phyloP scores from a whole-genome alignment of 257 asterid genomes.

The Fraxinus anomala region DNA sequence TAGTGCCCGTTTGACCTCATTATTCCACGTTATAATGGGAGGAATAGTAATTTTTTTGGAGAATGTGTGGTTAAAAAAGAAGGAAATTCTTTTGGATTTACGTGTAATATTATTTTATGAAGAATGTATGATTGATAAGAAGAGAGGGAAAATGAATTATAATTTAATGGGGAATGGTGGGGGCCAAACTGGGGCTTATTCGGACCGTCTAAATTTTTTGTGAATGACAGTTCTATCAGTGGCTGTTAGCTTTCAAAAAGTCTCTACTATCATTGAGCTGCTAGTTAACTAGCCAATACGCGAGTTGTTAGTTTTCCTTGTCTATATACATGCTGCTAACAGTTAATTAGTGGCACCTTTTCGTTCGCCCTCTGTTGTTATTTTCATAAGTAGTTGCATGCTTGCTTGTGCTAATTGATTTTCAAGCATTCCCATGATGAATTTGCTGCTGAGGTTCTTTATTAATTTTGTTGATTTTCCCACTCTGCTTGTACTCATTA shows the following conservation, averaged over 20 bases:
- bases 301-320: not conserved
- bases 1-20: no score
- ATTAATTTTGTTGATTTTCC: not conserved
- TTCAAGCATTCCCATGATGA: conserved; percentile 15
- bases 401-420: not conserved
- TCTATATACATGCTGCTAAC: not conserved
- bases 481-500: not conserved
- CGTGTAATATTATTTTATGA: no score
- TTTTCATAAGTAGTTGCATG: conserved; percentile 5
- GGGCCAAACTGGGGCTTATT: no score
- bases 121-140: no score
- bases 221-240: not conserved
- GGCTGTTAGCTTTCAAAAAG: not conserved
- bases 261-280: conserved; percentile 4
- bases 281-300: not conserved
- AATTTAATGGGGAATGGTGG: no score
- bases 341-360: not conserved
- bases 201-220: not conserved
- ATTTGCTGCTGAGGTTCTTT: not conserved
- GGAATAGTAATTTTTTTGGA: no score
- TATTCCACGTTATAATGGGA: no score
- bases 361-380: not conserved
- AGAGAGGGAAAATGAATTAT: no score
- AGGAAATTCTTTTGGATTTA: no score
- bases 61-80: no score